These are phyloP conservation scores for Naganishia sp. DNA, from an alignment of 1,284 basidiomycete genomes.

Conservation along the genomic window DNA sequence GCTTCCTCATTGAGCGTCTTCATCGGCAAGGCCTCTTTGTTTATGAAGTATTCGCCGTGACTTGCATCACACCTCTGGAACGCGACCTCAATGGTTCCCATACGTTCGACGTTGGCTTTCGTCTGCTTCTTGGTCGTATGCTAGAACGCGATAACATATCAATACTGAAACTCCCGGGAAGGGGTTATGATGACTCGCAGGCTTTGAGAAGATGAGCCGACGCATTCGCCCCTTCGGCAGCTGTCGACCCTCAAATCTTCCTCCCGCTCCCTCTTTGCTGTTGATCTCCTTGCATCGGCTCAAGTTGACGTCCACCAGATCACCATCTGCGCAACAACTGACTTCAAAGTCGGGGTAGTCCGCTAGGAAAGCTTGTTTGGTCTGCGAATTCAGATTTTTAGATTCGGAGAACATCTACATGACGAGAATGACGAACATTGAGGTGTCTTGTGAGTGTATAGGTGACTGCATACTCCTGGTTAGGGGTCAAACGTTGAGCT, in stretches of 20 bases:
- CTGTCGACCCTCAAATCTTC: slow-evolving; percentile 2
- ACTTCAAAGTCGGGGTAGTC: slow-evolving; percentile 11
- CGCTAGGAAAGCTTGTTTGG: not conserved
- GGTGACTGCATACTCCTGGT: slow-evolving; percentile 14
- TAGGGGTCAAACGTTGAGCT: not conserved
- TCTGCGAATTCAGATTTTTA: not conserved
- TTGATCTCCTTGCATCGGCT: not conserved
- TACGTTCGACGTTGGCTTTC: slow-evolving; percentile 7
- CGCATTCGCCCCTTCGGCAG: slow-evolving; percentile 4
- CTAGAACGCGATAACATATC: not conserved
- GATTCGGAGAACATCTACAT: not conserved
- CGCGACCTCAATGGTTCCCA: slow-evolving; percentile 18
- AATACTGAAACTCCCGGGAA: not conserved
- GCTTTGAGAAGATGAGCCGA: slow-evolving; percentile 2
- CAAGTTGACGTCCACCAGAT: not conserved
- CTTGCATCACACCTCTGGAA: slow-evolving; percentile 22
- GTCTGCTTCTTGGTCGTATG: not conserved
- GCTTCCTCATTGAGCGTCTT: not conserved
- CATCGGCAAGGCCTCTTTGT: slow-evolving; percentile 7
- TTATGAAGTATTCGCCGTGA: not conserved
- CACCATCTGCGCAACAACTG: slow-evolving; percentile 13
- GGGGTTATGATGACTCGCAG: not conserved
- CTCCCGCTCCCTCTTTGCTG: not conserved
- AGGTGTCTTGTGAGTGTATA: not conserved
- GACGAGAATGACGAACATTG: not conserved